Conservation (phyloP, 148 eudicot species). For the Cornus controversa region DNA sequence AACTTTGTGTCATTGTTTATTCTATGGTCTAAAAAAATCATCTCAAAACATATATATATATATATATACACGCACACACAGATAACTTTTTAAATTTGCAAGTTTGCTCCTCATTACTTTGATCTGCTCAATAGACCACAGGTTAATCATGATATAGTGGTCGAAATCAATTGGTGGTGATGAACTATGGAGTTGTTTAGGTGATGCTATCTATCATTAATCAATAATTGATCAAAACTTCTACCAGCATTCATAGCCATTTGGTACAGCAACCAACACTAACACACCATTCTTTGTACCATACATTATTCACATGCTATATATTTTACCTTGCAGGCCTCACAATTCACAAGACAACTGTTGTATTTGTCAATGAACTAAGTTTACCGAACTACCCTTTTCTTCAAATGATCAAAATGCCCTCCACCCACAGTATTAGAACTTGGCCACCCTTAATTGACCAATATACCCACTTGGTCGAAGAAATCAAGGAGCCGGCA, state of each 20-base stretch:
- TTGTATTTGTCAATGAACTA: not conserved
- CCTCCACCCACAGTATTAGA: not conserved
- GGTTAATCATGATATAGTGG: too few species aligned
- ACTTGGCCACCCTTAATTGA: not conserved
- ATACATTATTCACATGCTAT: not conserved
- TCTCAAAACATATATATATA: not conserved
- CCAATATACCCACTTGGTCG: constrained; percentile 4
- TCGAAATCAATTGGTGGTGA: not conserved
- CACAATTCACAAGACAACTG: not conserved
- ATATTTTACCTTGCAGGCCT: not conserved
- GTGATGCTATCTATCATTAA: not conserved
- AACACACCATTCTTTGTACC: not conserved
- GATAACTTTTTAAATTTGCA: not conserved
- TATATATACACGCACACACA: not conserved
- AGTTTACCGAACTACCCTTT: not conserved
- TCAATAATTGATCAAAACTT: not conserved
- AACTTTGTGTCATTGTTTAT: not conserved
- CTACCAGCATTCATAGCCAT: too few species aligned
- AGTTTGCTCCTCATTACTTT: not conserved
- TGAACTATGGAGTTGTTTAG: not conserved
- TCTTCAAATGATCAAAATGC: not conserved
- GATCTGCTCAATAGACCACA: not conserved
- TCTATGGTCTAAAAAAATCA: not conserved
- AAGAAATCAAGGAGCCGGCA: constrained; percentile 30
- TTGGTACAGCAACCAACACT: too few species aligned